phyloP scores from a whole-genome alignment of 2,329 filamentous ascomycete species.

The Clonostachys solani region DNA sequence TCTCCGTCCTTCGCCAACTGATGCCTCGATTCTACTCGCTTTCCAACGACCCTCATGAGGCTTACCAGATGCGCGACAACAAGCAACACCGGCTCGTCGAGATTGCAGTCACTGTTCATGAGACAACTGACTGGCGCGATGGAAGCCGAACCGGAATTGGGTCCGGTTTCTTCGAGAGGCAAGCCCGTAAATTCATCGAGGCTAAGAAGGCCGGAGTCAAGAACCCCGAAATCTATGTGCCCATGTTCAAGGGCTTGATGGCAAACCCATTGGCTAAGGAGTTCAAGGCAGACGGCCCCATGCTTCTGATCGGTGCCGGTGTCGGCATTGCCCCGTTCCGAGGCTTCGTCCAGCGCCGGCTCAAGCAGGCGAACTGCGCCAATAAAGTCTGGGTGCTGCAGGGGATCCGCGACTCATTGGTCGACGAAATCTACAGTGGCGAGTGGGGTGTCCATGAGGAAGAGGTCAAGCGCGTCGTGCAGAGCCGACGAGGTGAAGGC shows the following conservation, averaged over 20 bases:
- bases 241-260: constrained; percentile 99
- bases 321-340: constrained; percentile 97
- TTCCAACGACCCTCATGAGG: constrained; percentile 88
- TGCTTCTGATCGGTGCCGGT: constrained; percentile 94
- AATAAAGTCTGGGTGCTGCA: constrained; percentile 98
- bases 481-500: constrained; percentile 72
- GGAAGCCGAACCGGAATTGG: constrained; percentile 78
- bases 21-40: constrained; percentile 99
- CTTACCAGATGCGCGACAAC: constrained; percentile 61
- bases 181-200: constrained; percentile 68
- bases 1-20: constrained; percentile 76
- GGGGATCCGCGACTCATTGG: constrained; percentile 85
- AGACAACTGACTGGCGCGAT: constrained; percentile 72
- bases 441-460: constrained; percentile 94
- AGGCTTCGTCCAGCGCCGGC: constrained; percentile 89
- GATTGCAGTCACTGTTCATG: constrained; percentile 94
- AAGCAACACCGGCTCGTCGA: constrained; percentile 80
- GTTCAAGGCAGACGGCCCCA: constrained; percentile 90
- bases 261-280: constrained; percentile 89
- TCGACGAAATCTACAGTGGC: constrained; percentile 94
- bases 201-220: constrained; percentile 58
- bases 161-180: constrained; percentile 87
- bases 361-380: constrained; percentile 92
- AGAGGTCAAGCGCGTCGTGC: constrained; percentile 77
- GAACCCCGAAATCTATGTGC: constrained; percentile 65